Percentiles rank a stretch among this genome's conserved stretches.
Evolutionary conservation across 768 basidiomycete species (phyloP).

Genomic region (Suillus americanus): DNA sequence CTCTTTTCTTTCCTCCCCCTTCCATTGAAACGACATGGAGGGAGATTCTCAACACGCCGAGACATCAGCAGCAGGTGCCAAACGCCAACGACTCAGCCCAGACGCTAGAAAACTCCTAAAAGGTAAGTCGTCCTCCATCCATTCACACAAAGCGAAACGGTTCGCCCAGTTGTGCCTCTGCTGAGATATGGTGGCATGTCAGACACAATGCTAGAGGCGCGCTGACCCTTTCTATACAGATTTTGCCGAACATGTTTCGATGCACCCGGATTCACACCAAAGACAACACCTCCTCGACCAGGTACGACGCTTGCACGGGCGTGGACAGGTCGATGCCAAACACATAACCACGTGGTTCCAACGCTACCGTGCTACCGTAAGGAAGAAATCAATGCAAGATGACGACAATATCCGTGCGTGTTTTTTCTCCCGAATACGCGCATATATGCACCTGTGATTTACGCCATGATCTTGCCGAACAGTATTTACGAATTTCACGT

Average conservation of each 20-base stretch:
- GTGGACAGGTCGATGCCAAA: background rate
- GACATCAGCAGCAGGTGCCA: background rate
- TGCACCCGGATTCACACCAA: background rate
- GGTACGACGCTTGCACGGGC: background rate
- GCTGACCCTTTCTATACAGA: background rate
- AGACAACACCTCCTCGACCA: background rate
- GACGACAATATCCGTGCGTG: conserved; percentile 29
- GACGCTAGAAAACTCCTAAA: background rate
- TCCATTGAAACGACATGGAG: background rate
- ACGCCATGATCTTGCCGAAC: background rate
- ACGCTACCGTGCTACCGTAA: conserved; percentile 8
- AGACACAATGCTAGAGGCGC: background rate
- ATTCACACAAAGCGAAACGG: background rate
- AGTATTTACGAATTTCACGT: conserved; percentile 30
- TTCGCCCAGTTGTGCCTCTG: background rate
- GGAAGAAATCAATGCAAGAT: conserved; percentile 10
- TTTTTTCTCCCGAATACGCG: background rate
- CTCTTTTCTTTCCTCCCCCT: background rate
- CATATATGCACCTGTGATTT: conserved; percentile 7
- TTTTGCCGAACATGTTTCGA: background rate
- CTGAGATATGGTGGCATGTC: background rate
- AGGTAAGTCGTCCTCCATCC: background rate
- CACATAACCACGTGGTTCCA: conserved; percentile 17
- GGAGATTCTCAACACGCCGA: background rate
- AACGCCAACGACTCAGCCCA: background rate